Evolutionary conservation across 2,329 filamentous ascomycete genomes (phyloP), one percentile per base, ranked within the genome.

Genomic region (Ceratocystis papillata): DNA sequence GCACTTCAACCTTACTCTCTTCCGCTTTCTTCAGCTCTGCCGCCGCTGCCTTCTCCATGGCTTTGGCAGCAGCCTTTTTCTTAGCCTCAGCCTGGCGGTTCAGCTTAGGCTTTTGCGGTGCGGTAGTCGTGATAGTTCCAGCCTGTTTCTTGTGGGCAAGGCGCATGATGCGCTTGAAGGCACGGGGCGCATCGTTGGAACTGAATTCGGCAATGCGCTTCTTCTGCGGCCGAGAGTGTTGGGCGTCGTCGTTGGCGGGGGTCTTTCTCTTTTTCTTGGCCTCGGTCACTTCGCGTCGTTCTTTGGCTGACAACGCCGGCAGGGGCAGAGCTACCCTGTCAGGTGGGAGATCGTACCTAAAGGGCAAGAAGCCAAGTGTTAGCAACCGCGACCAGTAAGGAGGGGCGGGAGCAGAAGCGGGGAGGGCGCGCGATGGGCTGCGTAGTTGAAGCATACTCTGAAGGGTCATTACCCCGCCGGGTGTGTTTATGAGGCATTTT

Each of bases 401-500:
- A 44, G 10, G 46, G 30, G 37, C 37, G 30, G 15, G 17, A 6
- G 8, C 17, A 20, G 48, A 50, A 22, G 22, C 8, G 20, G 48
- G 8, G 59, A 41, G 53, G 12, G 61, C 5, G 37, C 22, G 30
- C 15, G 10, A n/a, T 20, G 37, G 57, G 28, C 48, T 57, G 50
- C 28, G n/a, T 28, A 20, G 22, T 15, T 57, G 63, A 10, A 33
- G 73, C 79, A 70, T 74, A 86, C 85, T 78, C 78, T 17, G 78
- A 78, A 62, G 78, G 77, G 68, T 86, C 81, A 63, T 79, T 78
- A 10, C 78, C 79, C 66, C 83, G 83, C 68, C 88, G 82, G 69
- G 87, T 93, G 75, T 95, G 90, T 77, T 95, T 95, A 78, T 93
- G 89, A 74, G 90, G 90, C 90, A 95, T 95, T 44, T 67, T 76